Evolutionary conservation across 768 basidiomycete genomes (phyloP).

Genomic region (Suillus bovinus): DNA sequence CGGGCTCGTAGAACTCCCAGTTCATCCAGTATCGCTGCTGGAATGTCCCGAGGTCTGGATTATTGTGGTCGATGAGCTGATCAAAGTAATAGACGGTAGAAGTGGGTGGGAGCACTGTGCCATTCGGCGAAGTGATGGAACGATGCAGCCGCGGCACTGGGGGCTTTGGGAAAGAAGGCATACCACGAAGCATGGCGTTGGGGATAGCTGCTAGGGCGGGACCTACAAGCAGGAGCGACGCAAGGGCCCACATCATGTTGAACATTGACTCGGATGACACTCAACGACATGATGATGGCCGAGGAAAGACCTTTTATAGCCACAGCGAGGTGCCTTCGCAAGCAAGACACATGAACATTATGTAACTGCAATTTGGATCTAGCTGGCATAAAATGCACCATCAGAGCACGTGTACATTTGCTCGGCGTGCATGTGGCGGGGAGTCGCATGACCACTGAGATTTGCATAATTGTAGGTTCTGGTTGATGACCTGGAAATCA

Average conservation of each 20-base stretch:
- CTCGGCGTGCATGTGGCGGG: too few species aligned
- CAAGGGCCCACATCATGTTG: neutral
- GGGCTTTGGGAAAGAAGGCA: constrained; percentile 17
- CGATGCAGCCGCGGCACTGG: constrained; percentile 10
- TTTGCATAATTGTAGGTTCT: too few species aligned
- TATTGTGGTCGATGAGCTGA: too few species aligned
- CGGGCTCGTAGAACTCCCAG: too few species aligned
- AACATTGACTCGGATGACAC: neutral
- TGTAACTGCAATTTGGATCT: too few species aligned
- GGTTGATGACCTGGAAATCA: too few species aligned
- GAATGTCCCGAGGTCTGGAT: too few species aligned
- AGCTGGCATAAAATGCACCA: too few species aligned
- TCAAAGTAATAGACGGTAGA: constrained; percentile 32
- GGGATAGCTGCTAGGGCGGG: constrained; percentile 16
- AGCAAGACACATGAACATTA: neutral
- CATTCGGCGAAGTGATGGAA: constrained; percentile 21
- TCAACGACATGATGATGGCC: neutral
- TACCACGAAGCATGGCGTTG: constrained; percentile 23
- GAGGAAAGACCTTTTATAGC: too few species aligned
- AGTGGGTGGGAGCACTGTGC: constrained; percentile 26
- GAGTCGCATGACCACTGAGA: too few species aligned
- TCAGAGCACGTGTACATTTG: too few species aligned
- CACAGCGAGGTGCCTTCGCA: neutral
- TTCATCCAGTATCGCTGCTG: too few species aligned
- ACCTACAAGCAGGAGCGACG: neutral